Evolutionary conservation across 768 basidiomycete species (phyloP), one percentile per base, ranked within the genome.

Genomic region (Termitomyces sp.): DNA sequence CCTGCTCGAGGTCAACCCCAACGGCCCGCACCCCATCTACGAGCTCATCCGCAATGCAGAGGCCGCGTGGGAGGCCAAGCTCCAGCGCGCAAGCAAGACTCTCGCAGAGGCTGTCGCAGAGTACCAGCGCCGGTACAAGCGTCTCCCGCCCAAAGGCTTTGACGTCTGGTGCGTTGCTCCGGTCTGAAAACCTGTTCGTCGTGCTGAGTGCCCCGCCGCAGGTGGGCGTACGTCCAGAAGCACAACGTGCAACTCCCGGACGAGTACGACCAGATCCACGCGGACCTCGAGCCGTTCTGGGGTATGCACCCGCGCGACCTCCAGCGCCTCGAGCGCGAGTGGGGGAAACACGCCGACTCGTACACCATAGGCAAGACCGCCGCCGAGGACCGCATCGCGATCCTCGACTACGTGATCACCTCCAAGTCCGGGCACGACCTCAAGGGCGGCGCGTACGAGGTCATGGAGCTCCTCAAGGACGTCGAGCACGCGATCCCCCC

Each of bases 281-380:
- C 77, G 45, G 93, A 96, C 69, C 73, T 97, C 24, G 83, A 83
- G 49, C 92, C 90, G 0, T 96, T 89, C 70, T 93, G 88, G 85
- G 76, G 81, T 1, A 74, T 94, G 60, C 61, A 72, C 37, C 77
- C 77, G 5, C 55, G 47, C 3, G 75, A 76, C 36, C 61, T 79
- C 31, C 72, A 69, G 34, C 59, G 56, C 13, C 69, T 75, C 10
- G 69, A 75, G 58, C 52, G 62, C 12, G 73, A 72, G 0, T 73
- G 73, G 71, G 77, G 76, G 60, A 68, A 57, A 5, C 68, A 75
- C 34, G 59, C 60, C 8, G 73, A 78, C 56, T 69, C 76, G 6
- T 78, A 70, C 55, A 77, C 75, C 0, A 62, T 78, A 29, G 75
- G 73, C 16, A 75, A 78, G 59, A 68, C 72, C 15, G 47, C 51